Percentiles rank a stretch among this genome's conserved stretches.
These are phyloP conservation scores for Wickerhamomyces bovis DNA, from an alignment of 805 yeast genomes.

Conservation along the genomic window DNA sequence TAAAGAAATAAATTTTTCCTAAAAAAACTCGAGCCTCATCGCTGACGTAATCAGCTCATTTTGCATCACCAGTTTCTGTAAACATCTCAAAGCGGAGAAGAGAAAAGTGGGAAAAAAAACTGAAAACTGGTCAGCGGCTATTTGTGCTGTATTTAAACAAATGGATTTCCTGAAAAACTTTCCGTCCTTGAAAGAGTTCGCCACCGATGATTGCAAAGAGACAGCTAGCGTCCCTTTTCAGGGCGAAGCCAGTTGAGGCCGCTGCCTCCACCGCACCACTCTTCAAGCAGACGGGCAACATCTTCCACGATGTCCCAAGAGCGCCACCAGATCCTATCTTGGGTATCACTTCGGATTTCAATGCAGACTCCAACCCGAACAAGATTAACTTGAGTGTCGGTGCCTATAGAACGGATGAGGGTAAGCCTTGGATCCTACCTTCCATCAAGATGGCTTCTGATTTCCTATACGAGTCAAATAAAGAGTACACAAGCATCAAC, in stretches of 20 bases:
- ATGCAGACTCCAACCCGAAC: slow-evolving; percentile 51
- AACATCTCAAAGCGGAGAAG: neutral
- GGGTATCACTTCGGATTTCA: slow-evolving; percentile 72
- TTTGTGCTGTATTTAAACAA: neutral
- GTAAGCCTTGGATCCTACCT: slow-evolving; percentile 86
- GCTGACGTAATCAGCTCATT: slow-evolving; percentile 3
- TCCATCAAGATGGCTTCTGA: slow-evolving; percentile 47
- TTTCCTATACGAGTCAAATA: slow-evolving; percentile 53
- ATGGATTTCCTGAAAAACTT: neutral
- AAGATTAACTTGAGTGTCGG: slow-evolving; percentile 47
- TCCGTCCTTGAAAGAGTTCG: neutral
- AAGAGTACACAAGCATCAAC: slow-evolving; percentile 82
- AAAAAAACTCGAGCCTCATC: neutral
- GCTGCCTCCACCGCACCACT: slow-evolving; percentile 1
- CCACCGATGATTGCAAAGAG: neutral
- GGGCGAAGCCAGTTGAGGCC: neutral
- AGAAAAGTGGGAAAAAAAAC: neutral
- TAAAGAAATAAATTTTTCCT: neutral
- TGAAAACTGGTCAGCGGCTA: neutral
- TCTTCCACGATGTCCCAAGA: slow-evolving; percentile 9
- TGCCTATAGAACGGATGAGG: slow-evolving; percentile 87
- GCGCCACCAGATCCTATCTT: slow-evolving; percentile 87
- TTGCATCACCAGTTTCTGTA: slow-evolving; percentile 1
- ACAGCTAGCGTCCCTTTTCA: neutral
- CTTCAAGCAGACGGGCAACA: neutral